These are phyloP conservation scores for Boletus insuetus DNA, from an alignment of 768 basidiomycete genomes.

Conservation along the genomic window DNA sequence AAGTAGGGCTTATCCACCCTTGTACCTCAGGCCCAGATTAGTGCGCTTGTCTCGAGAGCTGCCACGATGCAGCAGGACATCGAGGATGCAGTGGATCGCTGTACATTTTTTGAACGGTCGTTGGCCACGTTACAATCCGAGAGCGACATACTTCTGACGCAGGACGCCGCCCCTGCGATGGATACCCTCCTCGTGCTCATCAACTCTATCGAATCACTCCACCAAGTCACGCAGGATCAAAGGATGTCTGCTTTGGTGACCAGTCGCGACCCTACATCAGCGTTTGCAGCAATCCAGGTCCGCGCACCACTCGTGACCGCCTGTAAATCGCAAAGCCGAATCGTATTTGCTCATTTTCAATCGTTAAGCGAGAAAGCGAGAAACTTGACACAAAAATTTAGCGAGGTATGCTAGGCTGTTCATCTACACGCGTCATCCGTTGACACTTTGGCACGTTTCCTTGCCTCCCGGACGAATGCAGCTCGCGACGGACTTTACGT, in stretches of 20 bases:
- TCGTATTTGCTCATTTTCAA: constrained; percentile 4
- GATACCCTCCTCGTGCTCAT: constrained; percentile 3
- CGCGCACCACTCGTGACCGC: constrained; percentile 1
- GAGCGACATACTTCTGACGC: constrained; percentile 2
- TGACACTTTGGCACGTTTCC: too few relatives aligned
- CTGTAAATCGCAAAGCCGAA: constrained; percentile 6
- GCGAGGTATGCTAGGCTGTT: neutral
- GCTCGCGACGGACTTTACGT: constrained; percentile 15
- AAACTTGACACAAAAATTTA: constrained; percentile 4
- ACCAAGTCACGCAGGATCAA: neutral
- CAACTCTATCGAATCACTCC: constrained; percentile 4
- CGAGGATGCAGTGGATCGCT: neutral
- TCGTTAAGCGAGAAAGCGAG: constrained; percentile 8
- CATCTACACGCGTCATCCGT: too few relatives aligned
- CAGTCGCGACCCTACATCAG: neutral
- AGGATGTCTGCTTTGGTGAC: neutral
- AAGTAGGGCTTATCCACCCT: neutral
- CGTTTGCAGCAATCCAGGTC: neutral
- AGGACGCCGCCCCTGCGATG: constrained; percentile 5
- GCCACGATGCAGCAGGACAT: constrained; percentile 8
- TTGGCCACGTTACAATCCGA: neutral
- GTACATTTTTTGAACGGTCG: constrained; percentile 1
- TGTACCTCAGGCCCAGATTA: neutral
- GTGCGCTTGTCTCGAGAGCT: neutral
- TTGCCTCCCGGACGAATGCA: neutral